Percentiles rank a stretch among this genome's conserved stretches.
phyloP scores from a whole-genome alignment of 106 monocot genomes.

The Dendrobium chrysotoxum region DNA sequence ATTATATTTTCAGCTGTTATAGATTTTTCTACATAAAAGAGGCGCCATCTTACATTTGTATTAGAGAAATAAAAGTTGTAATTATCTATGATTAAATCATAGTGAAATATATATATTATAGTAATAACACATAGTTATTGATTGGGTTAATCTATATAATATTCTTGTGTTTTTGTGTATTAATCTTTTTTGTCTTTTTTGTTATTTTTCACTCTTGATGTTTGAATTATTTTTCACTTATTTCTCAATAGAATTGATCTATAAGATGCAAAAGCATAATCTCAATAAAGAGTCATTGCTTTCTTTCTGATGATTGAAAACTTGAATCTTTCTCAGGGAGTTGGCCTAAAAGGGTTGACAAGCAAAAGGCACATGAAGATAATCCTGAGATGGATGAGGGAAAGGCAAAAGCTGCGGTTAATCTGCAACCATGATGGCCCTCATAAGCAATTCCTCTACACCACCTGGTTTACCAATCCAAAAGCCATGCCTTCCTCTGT shows the following conservation, averaged over 20 bases:
- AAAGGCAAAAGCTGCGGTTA: slow-evolving; percentile 75
- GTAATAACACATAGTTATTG: too few relatives aligned
- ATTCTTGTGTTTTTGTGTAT: too few relatives aligned
- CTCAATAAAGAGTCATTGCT: background rate
- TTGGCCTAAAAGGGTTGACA: slow-evolving; percentile 64
- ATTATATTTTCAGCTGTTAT: too few relatives aligned
- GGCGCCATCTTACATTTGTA: too few relatives aligned
- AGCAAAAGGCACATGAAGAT: slow-evolving; percentile 98
- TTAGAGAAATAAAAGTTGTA: too few relatives aligned
- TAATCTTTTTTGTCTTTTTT: too few relatives aligned
- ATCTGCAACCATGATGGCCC: slow-evolving; percentile 92
- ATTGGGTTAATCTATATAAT: too few relatives aligned
- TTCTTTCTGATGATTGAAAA: background rate
- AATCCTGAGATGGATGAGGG: slow-evolving; percentile 95
- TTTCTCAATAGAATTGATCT: background rate
- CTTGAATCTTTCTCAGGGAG: slow-evolving; percentile 30
- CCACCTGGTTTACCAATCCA: slow-evolving; percentile 92
- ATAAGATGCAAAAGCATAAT: background rate
- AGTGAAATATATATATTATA: too few relatives aligned
- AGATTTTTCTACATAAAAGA: too few relatives aligned
- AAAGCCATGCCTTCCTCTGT: slow-evolving; percentile 39
- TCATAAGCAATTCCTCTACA: slow-evolving; percentile 97
- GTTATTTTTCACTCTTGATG: too few relatives aligned
- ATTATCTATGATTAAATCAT: too few relatives aligned
- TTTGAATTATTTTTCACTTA: too few relatives aligned